A percentile compares a stretch with the other conserved stretches of the same genome.
phyloP scores from a whole-genome alignment of 768 basidiomycete genomes.

The button mushroom (Agaricus bisporus) region DNA sequence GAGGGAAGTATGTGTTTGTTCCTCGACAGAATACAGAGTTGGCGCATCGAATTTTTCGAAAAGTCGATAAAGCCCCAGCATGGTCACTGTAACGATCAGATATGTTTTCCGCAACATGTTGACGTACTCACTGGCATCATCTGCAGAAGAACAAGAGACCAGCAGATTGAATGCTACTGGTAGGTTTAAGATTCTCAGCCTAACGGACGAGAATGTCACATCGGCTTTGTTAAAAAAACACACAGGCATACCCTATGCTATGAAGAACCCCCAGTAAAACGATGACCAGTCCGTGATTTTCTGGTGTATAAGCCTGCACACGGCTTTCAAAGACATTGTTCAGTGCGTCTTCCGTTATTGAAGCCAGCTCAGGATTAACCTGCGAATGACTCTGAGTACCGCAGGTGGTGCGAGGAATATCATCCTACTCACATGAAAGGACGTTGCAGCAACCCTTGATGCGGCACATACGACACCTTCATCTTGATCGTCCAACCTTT shows the following conservation, averaged over 20 bases:
- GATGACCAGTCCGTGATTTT: not conserved
- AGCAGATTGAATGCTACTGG: slow-evolving; percentile 6
- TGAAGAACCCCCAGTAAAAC: not conserved
- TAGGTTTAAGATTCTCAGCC: slow-evolving; percentile 1
- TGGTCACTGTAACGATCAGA: slow-evolving; percentile 15
- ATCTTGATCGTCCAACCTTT: slow-evolving; percentile 38
- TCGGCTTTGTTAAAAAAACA: not conserved
- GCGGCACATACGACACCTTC: slow-evolving; percentile 40
- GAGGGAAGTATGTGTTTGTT: slow-evolving; percentile 24
- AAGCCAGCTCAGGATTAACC: not conserved
- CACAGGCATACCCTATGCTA: slow-evolving; percentile 1
- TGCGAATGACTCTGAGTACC: not conserved
- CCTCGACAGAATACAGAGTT: slow-evolving; percentile 20
- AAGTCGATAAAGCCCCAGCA: slow-evolving; percentile 32
- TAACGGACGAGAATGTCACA: not conserved
- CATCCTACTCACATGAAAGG: not conserved
- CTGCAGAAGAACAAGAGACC: not conserved
- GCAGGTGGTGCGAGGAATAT: not conserved
- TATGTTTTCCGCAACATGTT: not conserved
- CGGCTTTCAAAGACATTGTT: slow-evolving; percentile 2
- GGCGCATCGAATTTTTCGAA: slow-evolving; percentile 24
- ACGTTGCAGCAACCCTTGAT: slow-evolving; percentile 24
- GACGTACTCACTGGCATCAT: not conserved
- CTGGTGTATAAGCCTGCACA: not conserved
- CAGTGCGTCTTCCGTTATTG: slow-evolving; percentile 1